These are phyloP conservation scores for Cicer yamashitae DNA, from an alignment of 306 rosid genomes.

Conservation along the genomic window DNA sequence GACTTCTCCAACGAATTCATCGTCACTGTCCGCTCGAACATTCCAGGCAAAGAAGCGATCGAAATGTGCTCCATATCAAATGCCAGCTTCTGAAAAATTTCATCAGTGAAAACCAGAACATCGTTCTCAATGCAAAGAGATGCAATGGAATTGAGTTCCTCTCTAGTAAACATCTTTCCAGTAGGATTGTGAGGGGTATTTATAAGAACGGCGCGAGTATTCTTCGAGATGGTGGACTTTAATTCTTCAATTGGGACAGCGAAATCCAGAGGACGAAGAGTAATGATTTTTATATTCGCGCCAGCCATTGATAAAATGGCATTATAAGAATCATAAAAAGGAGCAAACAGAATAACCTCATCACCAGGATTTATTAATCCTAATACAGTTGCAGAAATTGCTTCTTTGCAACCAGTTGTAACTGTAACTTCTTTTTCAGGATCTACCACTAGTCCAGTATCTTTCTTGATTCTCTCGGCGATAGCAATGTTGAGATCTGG, in stretches of 20 bases:
- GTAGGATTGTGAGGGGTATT: slow-evolving; percentile 90
- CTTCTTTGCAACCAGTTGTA: slow-evolving; percentile 87
- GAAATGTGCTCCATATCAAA: slow-evolving; percentile 91
- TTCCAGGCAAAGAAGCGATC: slow-evolving; percentile 83
- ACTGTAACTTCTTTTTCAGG: slow-evolving; percentile 82
- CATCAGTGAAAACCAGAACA: slow-evolving; percentile 79
- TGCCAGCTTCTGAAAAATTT: slow-evolving; percentile 84
- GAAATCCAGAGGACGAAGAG: slow-evolving; percentile 71
- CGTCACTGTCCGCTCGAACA: slow-evolving; percentile 86
- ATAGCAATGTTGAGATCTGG: slow-evolving; percentile 76
- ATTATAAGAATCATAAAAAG: slow-evolving; percentile 70
- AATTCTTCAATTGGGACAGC: slow-evolving; percentile 68
- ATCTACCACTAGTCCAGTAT: slow-evolving; percentile 68
- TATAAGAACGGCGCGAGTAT: slow-evolving; percentile 74
- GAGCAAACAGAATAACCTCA: slow-evolving; percentile 88
- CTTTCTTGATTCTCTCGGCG: slow-evolving; percentile 80
- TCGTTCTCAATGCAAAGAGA: slow-evolving; percentile 90
- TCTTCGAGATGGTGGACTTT: slow-evolving; percentile 61
- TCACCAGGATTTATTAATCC: slow-evolving; percentile 92
- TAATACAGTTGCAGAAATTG: slow-evolving; percentile 78
- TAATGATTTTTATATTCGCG: slow-evolving; percentile 66
- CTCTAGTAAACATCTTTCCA: slow-evolving; percentile 80
- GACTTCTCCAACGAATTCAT: slow-evolving; percentile 87
- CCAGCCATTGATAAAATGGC: slow-evolving; percentile 87
- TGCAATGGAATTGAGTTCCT: slow-evolving; percentile 73